These are phyloP conservation scores for Acanthamoeba lenticulata DNA, from an alignment of 208 protist genomes.

Conservation along the genomic window DNA sequence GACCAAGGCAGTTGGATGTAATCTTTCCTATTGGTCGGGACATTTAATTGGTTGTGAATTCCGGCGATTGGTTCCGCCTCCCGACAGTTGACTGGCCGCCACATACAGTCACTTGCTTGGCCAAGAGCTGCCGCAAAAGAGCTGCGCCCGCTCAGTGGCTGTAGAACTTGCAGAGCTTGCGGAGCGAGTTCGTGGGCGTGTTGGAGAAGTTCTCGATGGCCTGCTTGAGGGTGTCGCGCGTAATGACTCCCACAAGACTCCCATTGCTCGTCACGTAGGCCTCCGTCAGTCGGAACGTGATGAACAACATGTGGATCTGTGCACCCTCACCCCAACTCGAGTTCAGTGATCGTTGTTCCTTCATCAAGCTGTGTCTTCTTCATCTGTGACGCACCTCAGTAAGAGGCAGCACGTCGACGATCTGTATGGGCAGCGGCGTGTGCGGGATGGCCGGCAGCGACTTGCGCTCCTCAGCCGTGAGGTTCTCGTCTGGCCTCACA, in stretches of 20 bases:
- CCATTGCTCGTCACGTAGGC: constrained; percentile 54
- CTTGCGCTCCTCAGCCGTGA: constrained; percentile 6
- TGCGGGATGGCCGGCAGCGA: constrained; percentile 13
- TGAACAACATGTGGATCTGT: constrained; percentile 68
- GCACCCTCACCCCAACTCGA: background rate
- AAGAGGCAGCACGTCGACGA: background rate
- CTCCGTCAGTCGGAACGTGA: constrained; percentile 67
- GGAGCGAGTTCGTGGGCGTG: background rate
- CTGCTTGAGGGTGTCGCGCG: constrained; percentile 14
- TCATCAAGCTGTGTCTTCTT: too few relatives aligned
- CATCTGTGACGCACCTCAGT: too few relatives aligned
- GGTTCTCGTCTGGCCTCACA: background rate
- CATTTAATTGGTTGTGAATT: too few relatives aligned
- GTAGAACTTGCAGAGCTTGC: constrained; percentile 19
- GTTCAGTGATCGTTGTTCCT: background rate
- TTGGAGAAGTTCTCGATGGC: constrained; percentile 37
- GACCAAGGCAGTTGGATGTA: too few relatives aligned
- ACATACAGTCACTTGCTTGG: too few relatives aligned
- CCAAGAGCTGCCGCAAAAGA: too few relatives aligned
- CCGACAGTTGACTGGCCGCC: too few relatives aligned
- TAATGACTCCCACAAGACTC: constrained; percentile 46
- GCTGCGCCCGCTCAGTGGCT: too few relatives aligned
- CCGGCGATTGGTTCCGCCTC: too few relatives aligned
- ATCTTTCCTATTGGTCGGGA: too few relatives aligned
- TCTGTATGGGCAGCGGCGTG: constrained; percentile 20